Evolutionary conservation across 2,329 filamentous ascomycete species (phyloP).

Genomic region (Fusarium mangiferae): DNA sequence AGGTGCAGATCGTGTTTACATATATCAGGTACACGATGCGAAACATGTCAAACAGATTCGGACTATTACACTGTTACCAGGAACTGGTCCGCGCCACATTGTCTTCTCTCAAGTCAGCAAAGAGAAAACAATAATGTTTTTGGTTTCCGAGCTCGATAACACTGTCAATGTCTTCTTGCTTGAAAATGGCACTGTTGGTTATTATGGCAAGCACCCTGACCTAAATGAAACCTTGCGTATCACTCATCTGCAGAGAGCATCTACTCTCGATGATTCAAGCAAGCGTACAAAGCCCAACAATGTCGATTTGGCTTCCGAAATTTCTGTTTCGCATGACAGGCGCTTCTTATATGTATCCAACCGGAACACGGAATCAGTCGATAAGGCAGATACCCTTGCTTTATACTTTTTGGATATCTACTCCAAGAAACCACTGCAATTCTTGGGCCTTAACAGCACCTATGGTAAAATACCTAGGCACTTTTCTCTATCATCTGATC

Average conservation of each 20-base stretch:
- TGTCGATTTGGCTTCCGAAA: not conserved
- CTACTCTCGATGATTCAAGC: not conserved
- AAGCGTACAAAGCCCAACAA: not conserved
- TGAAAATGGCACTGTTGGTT: fast-evolving
- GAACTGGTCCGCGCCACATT: not conserved
- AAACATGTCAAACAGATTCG: not conserved
- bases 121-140: not conserved
- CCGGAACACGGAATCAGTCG: not conserved
- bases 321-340: not conserved
- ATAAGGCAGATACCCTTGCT: not conserved
- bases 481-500: not conserved
- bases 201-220: fast-evolving
- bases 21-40: not conserved
- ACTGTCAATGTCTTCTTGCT: not conserved
- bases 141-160: not conserved
- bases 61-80: not conserved
- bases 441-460: not conserved
- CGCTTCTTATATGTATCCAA: not conserved
- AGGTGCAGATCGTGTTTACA: not conserved
- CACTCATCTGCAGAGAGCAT: not conserved
- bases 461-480: not conserved
- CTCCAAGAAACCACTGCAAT: not conserved
- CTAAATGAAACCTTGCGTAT: not conserved
- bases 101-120: not conserved
- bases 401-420: fast-evolving